Conservation (phyloP, 495 filamentous ascomycete genomes). For the Annulohypoxylon nitens region DNA sequence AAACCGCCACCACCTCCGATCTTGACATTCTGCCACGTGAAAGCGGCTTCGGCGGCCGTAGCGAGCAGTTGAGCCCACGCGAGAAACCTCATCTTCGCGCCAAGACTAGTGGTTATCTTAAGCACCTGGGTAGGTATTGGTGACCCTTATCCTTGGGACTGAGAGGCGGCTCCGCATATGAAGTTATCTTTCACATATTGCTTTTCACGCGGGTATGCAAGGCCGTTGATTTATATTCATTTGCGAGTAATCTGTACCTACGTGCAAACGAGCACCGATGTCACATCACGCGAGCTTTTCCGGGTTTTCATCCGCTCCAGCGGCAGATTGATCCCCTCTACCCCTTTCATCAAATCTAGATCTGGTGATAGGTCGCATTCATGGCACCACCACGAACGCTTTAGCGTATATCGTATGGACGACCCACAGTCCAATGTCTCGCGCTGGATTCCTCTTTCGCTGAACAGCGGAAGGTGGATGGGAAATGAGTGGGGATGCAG, state of each 20-base stretch:
- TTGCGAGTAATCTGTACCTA: constrained; percentile 23
- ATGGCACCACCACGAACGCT: neutral
- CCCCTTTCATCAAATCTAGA: neutral
- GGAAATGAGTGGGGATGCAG: constrained; percentile 14
- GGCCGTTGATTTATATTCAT: constrained; percentile 33
- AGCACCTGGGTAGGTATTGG: constrained; percentile 2
- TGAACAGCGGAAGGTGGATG: constrained; percentile 8
- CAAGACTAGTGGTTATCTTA: constrained; percentile 14
- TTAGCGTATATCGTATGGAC: neutral
- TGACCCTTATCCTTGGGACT: constrained; percentile 5
- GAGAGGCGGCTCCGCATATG: constrained; percentile 28
- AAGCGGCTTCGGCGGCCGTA: constrained; percentile 49
- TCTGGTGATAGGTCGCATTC: neutral
- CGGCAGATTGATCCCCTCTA: neutral
- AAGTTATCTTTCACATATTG: neutral
- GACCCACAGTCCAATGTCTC: neutral
- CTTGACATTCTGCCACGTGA: constrained; percentile 64
- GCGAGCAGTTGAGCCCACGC: constrained; percentile 53
- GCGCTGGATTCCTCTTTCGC: constrained; percentile 34
- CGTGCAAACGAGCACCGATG: constrained; percentile 19
- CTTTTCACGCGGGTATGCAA: constrained; percentile 24
- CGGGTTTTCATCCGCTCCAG: neutral
- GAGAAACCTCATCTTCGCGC: constrained; percentile 52
- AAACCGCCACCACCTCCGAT: constrained; percentile 72
- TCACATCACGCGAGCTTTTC: constrained; percentile 13